A percentile compares a stretch with the other conserved stretches of the same genome.
phyloP scores from a whole-genome alignment of 345 rosid genomes.

The Eucalyptus urophylla region DNA sequence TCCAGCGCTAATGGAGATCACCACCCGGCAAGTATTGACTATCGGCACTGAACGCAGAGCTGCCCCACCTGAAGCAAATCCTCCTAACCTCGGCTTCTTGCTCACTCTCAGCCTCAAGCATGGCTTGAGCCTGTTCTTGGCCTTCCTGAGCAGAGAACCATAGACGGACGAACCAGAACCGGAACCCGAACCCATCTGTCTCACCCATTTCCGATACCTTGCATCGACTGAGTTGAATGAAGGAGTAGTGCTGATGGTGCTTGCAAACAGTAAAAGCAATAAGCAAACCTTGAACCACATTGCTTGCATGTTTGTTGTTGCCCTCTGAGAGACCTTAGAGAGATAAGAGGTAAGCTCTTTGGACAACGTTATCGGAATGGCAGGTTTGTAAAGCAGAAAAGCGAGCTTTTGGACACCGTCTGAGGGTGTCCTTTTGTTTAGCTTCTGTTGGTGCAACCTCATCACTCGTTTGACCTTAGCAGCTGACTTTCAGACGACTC shows the following conservation, averaged over 20 bases:
- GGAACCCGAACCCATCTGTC: neutral
- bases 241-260: neutral
- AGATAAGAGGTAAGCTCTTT: neutral
- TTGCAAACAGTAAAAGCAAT: neutral
- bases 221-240: neutral
- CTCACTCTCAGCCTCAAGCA: neutral
- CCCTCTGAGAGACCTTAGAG: neutral
- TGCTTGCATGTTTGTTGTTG: neutral
- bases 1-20: constrained; percentile 16
- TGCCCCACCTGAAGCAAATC: neutral
- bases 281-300: neutral
- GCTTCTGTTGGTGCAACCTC: neutral
- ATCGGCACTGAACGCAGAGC: constrained; percentile 4
- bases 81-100: neutral
- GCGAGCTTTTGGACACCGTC: neutral
- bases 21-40: constrained; percentile 22
- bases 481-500: neutral
- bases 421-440: neutral
- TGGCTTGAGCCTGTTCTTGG: neutral
- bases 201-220: neutral
- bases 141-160: neutral
- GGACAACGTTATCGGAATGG: neutral
- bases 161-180: neutral
- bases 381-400: neutral
- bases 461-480: neutral